Evolutionary conservation across 1,284 basidiomycete genomes (phyloP).

Genomic region (Irpex sp.): DNA sequence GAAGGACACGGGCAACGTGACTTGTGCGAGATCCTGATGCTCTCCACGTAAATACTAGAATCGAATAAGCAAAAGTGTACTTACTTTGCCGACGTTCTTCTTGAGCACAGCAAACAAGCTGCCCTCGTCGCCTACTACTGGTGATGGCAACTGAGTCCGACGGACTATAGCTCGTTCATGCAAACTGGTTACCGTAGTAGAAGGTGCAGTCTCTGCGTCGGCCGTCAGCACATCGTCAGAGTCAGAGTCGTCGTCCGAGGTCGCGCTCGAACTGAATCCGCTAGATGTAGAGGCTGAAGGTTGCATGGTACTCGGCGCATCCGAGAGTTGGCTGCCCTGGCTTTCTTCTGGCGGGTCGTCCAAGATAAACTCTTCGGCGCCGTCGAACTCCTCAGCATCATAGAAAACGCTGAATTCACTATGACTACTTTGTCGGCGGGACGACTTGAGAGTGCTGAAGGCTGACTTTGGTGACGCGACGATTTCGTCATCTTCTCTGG

Average conservation of each 20-base stretch:
- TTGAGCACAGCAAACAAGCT: constrained; percentile 83
- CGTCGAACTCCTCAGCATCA: constrained; percentile 56
- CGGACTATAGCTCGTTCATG: constrained; percentile 35
- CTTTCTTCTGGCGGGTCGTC: constrained; percentile 44
- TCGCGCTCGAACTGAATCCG: constrained; percentile 18
- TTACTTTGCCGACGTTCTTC: constrained; percentile 89
- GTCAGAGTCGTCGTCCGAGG: constrained; percentile 20
- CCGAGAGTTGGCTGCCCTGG: constrained; percentile 30
- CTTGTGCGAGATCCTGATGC: constrained; percentile 74
- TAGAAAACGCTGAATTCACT: constrained; percentile 68
- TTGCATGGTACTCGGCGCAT: constrained; percentile 24
- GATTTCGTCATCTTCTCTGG: constrained; percentile 42
- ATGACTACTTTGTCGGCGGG: constrained; percentile 39
- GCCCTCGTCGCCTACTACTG: constrained; percentile 76
- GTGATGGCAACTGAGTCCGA: constrained; percentile 61
- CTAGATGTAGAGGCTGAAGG: constrained; percentile 9
- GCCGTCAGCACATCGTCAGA: constrained; percentile 11
- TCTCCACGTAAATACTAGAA: neutral
- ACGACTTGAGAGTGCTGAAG: constrained; percentile 29
- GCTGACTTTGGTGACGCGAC: constrained; percentile 20
- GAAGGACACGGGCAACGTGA: constrained; percentile 82
- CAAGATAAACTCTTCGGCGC: constrained; percentile 66
- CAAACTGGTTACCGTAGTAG: neutral
- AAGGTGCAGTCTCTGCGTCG: constrained; percentile 8
- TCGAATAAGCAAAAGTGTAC: constrained; percentile 5